Conservation (phyloP, 106 monocot species). For the Triglochin maritima region DNA sequence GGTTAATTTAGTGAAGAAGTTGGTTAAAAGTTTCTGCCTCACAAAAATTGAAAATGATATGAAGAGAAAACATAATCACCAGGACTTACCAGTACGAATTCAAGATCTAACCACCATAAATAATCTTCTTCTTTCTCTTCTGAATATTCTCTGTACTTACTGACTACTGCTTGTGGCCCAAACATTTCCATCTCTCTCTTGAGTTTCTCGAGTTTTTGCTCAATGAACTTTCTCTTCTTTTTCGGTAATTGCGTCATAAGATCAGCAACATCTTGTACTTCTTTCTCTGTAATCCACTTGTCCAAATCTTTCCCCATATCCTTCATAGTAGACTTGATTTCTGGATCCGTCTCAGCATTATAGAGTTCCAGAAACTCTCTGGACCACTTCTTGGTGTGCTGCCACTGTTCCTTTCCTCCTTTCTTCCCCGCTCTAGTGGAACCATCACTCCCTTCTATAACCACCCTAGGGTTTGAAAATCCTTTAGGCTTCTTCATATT, state of each 20-base stretch:
- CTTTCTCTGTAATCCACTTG: slow-evolving; percentile 69
- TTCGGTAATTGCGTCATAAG: slow-evolving; percentile 46
- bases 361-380: slow-evolving; percentile 73
- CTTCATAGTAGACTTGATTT: slow-evolving; percentile 62
- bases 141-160: slow-evolving; percentile 76
- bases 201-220: slow-evolving; percentile 69
- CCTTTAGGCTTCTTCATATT: slow-evolving; percentile 12
- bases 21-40: background rate
- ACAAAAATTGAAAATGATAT: slow-evolving; percentile 1
- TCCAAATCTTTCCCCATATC: slow-evolving; percentile 79
- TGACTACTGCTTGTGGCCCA: slow-evolving; percentile 66
- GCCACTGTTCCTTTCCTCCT: slow-evolving; percentile 59
- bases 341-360: slow-evolving; percentile 72
- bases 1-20: background rate
- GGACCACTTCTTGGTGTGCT: slow-evolving; percentile 89
- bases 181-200: slow-evolving; percentile 60
- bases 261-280: slow-evolving; percentile 42
- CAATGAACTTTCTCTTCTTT: slow-evolving; percentile 47
- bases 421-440: slow-evolving; percentile 69
- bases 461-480: slow-evolving; percentile 21
- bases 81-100: slow-evolving; percentile 47
- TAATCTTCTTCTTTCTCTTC: slow-evolving; percentile 68
- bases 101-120: slow-evolving; percentile 84
- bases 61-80: background rate
- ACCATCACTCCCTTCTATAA: slow-evolving; percentile 81